Evolutionary conservation across 2,329 filamentous ascomycete genomes (phyloP), one percentile per base, ranked within the genome.

Genomic region (Xylaria digitata): DNA sequence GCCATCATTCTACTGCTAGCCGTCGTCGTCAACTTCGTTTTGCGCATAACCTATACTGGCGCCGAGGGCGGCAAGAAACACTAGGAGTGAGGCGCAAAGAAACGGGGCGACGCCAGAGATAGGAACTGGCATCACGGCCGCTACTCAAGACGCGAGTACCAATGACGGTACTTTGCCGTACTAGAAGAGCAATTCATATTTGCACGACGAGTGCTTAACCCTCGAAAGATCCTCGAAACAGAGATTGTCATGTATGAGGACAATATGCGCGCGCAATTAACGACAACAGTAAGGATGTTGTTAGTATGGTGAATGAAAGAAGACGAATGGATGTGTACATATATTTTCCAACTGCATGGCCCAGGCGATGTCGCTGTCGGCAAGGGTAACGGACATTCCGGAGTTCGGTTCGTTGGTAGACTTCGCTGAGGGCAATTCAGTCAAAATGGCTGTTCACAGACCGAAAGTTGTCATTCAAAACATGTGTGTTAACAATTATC

Each of bases 11-110:
- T 99, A 72, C 82, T 97, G 75, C 85, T 92, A 54, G 96, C 95
- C 15, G 93, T 99, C n/a, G 84, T 97, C 61, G 92, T 97, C 76
- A 99, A 99, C 84, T 98, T 99, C 79, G 90, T 97, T 43, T 83
- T 99, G 77, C 87, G 94, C 71, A 89, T 94, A 72, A 81, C 80
- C 2, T 86, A 86, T 73, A 75, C 77, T 15, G 69, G 75, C 49
- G 73, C 77, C 63, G 76, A 80, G 48, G 72, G 75, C 43, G 79
- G 79, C 67, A 77, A 77, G 66, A 75, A 77, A 61, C 67, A 75
- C 56, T 76, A 75, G 37, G 58, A 43, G 21, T 52, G 40, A 50
- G 30, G 37, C 50, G 49, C 15, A 61, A 21, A 50, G 13, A 13
- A 26, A 48, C 34, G 37, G 37, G 37, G 42, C 45, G 40, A 54